A percentile compares a stretch with the other conserved stretches of the same genome.
Conservation (phyloP, 1,284 basidiomycete species). For the Sphagnurus paluster region DNA sequence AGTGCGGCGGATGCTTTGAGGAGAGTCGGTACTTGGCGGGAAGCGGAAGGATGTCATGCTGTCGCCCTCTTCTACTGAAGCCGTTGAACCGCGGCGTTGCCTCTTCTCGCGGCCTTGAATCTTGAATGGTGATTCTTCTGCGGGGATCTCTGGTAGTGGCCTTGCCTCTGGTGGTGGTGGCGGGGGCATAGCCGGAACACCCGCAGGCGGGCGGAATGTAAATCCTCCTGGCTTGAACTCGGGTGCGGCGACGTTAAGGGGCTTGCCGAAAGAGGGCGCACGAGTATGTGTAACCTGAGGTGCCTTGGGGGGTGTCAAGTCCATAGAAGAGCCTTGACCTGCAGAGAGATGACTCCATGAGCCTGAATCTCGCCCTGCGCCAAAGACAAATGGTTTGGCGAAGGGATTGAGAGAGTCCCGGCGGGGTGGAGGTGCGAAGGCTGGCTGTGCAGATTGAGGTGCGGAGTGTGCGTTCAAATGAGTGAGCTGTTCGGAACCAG, state of each 20-base stretch:
- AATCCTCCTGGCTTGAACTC: constrained; percentile 78
- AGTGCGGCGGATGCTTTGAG: constrained; percentile 45
- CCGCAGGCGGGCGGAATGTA: constrained; percentile 69
- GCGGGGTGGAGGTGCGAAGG: constrained; percentile 27
- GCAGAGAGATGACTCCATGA: constrained; percentile 32
- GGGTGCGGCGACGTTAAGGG: constrained; percentile 72
- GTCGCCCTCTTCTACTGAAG: constrained; percentile 48
- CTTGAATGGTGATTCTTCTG: constrained; percentile 26
- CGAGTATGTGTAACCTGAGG: constrained; percentile 51
- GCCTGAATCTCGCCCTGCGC: constrained; percentile 34
- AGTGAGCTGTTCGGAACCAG: constrained; percentile 37
- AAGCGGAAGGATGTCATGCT: constrained; percentile 76
- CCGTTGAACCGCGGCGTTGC: constrained; percentile 51
- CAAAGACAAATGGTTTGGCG: constrained; percentile 82
- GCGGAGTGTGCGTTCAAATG: constrained; percentile 28
- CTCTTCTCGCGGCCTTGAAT: constrained; percentile 77
- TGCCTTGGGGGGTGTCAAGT: constrained; percentile 35
- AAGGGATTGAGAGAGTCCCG: constrained; percentile 64
- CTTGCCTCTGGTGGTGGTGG: constrained; percentile 20
- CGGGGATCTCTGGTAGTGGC: constrained; percentile 22
- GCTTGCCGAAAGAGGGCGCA: constrained; percentile 60
- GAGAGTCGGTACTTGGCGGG: constrained; percentile 53
- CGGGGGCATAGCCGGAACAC: constrained; percentile 55
- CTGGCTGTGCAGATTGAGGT: constrained; percentile 12
- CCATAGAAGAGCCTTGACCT: constrained; percentile 1